phyloP scores from a whole-genome alignment of 345 rosid genomes.

The Eucalyptus pumila region DNA sequence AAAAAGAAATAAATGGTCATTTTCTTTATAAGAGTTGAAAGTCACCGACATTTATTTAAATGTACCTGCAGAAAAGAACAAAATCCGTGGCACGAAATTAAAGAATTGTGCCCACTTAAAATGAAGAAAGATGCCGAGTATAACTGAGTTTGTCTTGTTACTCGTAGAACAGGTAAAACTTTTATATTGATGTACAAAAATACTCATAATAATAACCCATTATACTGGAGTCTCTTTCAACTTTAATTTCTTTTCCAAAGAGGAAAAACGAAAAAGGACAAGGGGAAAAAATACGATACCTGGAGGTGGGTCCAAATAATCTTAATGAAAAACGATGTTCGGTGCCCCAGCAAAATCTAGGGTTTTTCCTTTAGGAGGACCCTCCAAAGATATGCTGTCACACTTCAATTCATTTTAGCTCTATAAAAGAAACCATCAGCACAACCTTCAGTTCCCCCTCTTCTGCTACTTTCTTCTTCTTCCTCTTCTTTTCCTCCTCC shows the following conservation, averaged over 20 bases:
- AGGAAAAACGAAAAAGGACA: neutral
- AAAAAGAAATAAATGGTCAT: neutral
- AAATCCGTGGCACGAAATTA: neutral
- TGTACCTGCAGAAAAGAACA: neutral
- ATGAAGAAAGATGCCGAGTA: neutral
- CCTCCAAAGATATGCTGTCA: conserved; percentile 30
- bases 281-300: neutral
- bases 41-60: neutral
- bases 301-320: conserved; percentile 12
- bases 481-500: neutral
- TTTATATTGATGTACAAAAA: neutral
- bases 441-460: neutral
- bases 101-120: neutral
- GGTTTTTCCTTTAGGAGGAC: conserved; percentile 19
- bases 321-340: conserved; percentile 22
- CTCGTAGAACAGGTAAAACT: neutral
- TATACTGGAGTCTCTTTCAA: neutral
- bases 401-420: neutral
- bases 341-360: conserved; percentile 35
- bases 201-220: neutral
- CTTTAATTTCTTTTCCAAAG: neutral
- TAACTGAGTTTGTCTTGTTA: neutral
- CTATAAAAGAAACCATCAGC: conserved; percentile 22
- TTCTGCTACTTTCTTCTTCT: neutral
- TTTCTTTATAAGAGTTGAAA: neutral